These are phyloP conservation scores for Knoxdaviesia capensis DNA, from an alignment of 2,329 filamentous ascomycete genomes.

Conservation along the genomic window DNA sequence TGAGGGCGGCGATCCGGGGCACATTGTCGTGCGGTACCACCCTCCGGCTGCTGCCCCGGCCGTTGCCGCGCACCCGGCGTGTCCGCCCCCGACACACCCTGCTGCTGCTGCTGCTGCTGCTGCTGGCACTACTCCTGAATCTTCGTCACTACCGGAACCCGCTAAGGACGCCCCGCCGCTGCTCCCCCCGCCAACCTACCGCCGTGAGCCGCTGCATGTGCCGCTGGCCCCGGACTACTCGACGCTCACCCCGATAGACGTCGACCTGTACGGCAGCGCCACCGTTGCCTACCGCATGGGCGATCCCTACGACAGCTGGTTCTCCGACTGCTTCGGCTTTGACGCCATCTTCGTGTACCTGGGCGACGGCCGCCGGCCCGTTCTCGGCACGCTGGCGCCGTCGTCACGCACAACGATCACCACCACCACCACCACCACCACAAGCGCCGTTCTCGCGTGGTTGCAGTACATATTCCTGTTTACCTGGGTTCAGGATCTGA, in stretches of 20 bases:
- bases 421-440: neutral
- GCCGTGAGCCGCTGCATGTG: constrained; percentile 21
- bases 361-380: constrained; percentile 34
- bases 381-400: constrained; percentile 32
- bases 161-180: constrained; percentile 11
- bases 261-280: constrained; percentile 39
- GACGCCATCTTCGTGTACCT: constrained; percentile 42
- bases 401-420: neutral
- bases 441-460: neutral
- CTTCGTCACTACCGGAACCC: no score
- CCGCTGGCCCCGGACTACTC: constrained; percentile 32
- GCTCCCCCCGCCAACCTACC: no score
- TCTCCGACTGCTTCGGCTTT: constrained; percentile 45
- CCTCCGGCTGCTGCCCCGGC: constrained; percentile 16
- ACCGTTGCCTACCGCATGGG: constrained; percentile 45
- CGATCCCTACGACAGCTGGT: constrained; percentile 39
- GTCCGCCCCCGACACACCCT: no score
- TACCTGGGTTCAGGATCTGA: neutral
- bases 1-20: neutral
- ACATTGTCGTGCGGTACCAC: constrained; percentile 22
- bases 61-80: no score
- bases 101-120: neutral
- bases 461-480: neutral
- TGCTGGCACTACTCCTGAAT: no score
- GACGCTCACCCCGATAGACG: constrained; percentile 22